Evolutionary conservation across 2,329 filamentous ascomycete species (phyloP), one percentile per base, ranked within the genome.

Genomic region (Neonectria ditissima): DNA sequence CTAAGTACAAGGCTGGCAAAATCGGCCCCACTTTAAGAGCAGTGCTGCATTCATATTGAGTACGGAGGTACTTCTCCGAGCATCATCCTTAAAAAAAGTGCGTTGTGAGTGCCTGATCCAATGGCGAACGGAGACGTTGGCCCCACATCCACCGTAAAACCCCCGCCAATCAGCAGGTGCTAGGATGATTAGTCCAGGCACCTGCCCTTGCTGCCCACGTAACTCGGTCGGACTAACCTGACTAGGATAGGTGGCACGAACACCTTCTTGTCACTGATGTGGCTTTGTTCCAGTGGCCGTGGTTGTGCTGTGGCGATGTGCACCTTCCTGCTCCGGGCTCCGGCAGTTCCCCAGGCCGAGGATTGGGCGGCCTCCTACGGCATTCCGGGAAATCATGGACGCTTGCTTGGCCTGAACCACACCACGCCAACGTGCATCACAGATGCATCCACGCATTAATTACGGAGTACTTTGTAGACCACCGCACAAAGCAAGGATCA

Each of bases 121-220:
- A 34, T 14, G 13, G 14, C 16, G 32, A 14, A 34, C 13, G 11
- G 13, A 14, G 32, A 34, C 13, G 51, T n/a, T n/a, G n/a, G n/a
- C 51, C 51, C 30, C 39, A 37, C 24, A 54, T 7, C 11, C 43
- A 66, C 32, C 58, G 4, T 2, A 62, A 32, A 22, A 28, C 39
- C 16, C 16, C 41, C 53, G 13, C 55, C 47, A 65, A 62, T 63
- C 51, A 66, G 55, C 57, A 60, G 63, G 59, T 65, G 65, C 61
- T 52, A 59, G 43, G 55, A 43, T 59, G 61, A 65, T 63, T 60
- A 68, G 59, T 48, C 55, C 16, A 57, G 47, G 63, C 30, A 45
- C 51, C 24, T n/a, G n/a, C n/a, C n/a, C n/a, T n/a, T n/a, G n/a
- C 22, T 39, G 28, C 32, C 11, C 30, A 34, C 30, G 30, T 34